Evolutionary conservation across 23 red algal species (phyloP).

Genomic region (Gracilaria domingensis): DNA sequence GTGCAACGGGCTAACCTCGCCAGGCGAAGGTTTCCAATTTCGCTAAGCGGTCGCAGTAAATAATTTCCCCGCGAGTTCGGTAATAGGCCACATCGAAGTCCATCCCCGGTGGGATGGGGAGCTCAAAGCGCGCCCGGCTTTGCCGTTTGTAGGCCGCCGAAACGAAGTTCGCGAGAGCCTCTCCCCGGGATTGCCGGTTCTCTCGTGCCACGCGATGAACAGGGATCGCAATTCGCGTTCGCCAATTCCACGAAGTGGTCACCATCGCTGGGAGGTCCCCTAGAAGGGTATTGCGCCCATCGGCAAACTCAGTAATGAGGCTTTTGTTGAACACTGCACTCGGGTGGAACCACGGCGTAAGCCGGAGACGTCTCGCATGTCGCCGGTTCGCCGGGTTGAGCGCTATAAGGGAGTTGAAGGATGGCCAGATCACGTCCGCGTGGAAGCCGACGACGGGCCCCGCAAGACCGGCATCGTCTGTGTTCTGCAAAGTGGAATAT

Average conservation of each 20-base stretch:
- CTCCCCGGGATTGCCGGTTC: neutral
- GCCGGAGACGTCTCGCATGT: neutral
- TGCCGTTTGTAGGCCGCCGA: neutral
- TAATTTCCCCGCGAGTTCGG: neutral
- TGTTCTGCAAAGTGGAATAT: no score
- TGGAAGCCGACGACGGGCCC: no score
- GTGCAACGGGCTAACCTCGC: neutral
- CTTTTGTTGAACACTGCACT: neutral
- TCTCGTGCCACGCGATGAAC: neutral
- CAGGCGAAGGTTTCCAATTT: neutral
- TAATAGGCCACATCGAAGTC: neutral
- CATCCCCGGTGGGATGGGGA: neutral
- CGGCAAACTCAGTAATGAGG: neutral
- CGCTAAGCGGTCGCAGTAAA: neutral
- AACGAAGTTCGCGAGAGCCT: neutral
- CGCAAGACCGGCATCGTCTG: no score
- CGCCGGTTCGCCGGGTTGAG: neutral
- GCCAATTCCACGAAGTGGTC: constrained; percentile 35
- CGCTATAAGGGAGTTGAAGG: neutral
- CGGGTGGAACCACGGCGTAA: constrained; percentile 20
- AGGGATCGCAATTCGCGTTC: constrained; percentile 8
- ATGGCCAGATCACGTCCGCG: neutral
- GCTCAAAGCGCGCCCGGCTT: neutral
- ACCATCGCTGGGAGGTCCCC: neutral
- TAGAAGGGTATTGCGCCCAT: neutral